Conservation (phyloP, 768 basidiomycete genomes). For the Collybia nuda region DNA sequence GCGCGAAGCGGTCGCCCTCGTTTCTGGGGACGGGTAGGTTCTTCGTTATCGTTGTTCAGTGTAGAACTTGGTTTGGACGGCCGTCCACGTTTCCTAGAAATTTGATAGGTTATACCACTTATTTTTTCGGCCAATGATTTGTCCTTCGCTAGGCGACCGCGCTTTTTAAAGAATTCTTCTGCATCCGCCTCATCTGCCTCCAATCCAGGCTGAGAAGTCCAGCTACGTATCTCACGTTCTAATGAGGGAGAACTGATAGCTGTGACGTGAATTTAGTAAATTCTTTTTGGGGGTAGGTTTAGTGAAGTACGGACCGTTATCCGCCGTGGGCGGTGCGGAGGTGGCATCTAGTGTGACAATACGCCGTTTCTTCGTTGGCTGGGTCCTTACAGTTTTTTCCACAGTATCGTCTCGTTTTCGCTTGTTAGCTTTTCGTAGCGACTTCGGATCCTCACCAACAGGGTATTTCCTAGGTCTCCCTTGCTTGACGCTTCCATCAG, state of each 20-base stretch:
- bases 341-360: background rate
- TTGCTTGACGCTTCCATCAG: constrained; percentile 54
- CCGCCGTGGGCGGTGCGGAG: background rate
- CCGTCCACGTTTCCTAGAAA: background rate
- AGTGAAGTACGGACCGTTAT: background rate
- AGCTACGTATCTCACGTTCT: constrained; percentile 1
- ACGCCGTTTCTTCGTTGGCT: constrained; percentile 25
- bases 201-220: constrained; percentile 4
- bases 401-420: constrained; percentile 19
- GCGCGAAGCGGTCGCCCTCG: constrained; percentile 21
- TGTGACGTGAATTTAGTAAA: too few species aligned
- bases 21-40: constrained; percentile 25
- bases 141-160: constrained; percentile 33
- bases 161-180: constrained; percentile 30
- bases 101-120: background rate
- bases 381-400: constrained; percentile 5
- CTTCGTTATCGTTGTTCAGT: constrained; percentile 5
- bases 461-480: constrained; percentile 53
- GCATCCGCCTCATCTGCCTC: background rate
- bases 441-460: constrained; percentile 15
- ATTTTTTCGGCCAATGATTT: constrained; percentile 7
- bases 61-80: too few species aligned
- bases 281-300: too few species aligned
- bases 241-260: too few species aligned
- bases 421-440: constrained; percentile 13